Evolutionary conservation across 208 protist genomes (phyloP), one percentile per base, ranked within the genome.

Genomic region (Leishmania amazonensis): DNA sequence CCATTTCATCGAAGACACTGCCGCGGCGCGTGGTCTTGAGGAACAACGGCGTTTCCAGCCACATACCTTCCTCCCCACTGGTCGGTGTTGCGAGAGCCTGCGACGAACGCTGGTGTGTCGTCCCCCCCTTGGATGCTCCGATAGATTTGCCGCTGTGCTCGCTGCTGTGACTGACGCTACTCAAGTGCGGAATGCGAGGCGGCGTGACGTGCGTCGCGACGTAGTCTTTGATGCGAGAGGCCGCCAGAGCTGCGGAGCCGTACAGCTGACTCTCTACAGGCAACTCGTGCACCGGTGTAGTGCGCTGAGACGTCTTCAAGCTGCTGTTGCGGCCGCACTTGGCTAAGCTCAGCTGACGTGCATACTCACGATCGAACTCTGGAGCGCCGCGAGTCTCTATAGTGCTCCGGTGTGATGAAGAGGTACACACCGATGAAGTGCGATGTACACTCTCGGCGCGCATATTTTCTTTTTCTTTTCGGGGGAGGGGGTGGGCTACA

Each of bases 361-460:
- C 90, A 75, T 90, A 88, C 79, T 93, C 90, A 40, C 85, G 83
- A 65, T 90, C 87, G 78, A 95, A 95, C 78, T 90, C 83, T 8
- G 90, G 90, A 21, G 84, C 72, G 21, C 89, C 92, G 31, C 88
- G 88, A 19, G 88, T 86, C 71, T 95, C 92, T 45, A 94, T 81
- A 38, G 84, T 86, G 84, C 92, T 95, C 82, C 78, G 87, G 58
- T 93, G 91, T 40, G 91, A 93, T 13, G 87, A 89, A 67, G 64
- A 84, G n/a, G 88, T 83, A n/a, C 75, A 75, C 76, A 84, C 79
- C 40, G 81, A 87, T 51, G 78, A 54, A 3, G 81, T 47, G 73
- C 77, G 76, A 58, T 60, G 68, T 11, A 49, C 31, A 49, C 78
- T 80, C 8, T 7, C 53, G 15, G 62, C 21, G 42, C 31, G 72